Evolutionary conservation across 345 rosid species (phyloP).

Genomic region (Turritis glabra): DNA sequence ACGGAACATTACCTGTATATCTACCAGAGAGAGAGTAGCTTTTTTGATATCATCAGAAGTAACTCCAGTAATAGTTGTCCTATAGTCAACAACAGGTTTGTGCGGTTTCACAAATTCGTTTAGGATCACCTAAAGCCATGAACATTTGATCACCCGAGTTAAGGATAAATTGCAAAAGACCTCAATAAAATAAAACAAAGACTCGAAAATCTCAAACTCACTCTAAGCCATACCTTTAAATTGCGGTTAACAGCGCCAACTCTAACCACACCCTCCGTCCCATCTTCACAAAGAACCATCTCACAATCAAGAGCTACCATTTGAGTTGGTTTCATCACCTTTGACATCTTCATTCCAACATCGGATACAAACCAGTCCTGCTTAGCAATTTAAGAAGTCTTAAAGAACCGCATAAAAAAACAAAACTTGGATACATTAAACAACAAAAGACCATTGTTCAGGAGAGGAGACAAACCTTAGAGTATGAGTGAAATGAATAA

Average conservation of each 20-base stretch:
- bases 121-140: conserved; percentile 57
- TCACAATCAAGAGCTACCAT: conserved; percentile 86
- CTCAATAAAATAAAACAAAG: conserved; percentile 4
- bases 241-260: conserved; percentile 70
- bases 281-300: conserved; percentile 96
- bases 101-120: conserved; percentile 64
- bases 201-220: background rate
- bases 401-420: background rate
- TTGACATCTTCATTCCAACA: conserved; percentile 37
- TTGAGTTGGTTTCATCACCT: conserved; percentile 38
- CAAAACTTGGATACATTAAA: background rate
- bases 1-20: conserved; percentile 58
- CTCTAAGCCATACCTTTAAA: conserved; percentile 45
- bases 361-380: conserved; percentile 77
- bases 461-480: conserved; percentile 54
- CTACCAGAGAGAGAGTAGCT: conserved; percentile 52
- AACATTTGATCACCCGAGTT: background rate
- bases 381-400: background rate
- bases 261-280: conserved; percentile 78
- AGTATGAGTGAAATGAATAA: conserved; percentile 51
- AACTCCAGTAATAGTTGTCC: conserved; percentile 77
- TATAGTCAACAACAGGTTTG: conserved; percentile 61
- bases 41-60: conserved; percentile 55
- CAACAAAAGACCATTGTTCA: background rate
- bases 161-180: background rate